phyloP scores from a whole-genome alignment of 2,329 filamentous ascomycete genomes.

The Verticillium nubilum region DNA sequence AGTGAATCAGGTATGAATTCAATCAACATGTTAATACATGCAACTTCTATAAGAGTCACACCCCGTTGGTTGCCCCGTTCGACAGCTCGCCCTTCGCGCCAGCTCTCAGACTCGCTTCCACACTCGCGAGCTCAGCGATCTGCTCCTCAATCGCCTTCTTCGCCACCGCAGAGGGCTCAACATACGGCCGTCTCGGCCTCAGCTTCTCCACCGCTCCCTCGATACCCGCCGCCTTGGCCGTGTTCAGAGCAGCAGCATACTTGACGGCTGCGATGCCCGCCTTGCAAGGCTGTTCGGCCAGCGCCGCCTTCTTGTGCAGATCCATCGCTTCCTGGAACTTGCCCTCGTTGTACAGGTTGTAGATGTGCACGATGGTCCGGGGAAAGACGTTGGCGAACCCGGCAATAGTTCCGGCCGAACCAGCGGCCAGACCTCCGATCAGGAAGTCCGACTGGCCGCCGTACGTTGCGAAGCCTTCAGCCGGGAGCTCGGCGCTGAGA shows the following conservation, averaged over 20 bases:
- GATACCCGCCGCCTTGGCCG: slow-evolving; percentile 54
- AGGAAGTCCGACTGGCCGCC: slow-evolving; percentile 72
- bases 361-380: slow-evolving; percentile 51
- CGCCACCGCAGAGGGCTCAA: slow-evolving; percentile 35
- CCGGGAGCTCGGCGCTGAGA: slow-evolving; percentile 43
- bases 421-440: slow-evolving; percentile 52
- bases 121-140: slow-evolving; percentile 37
- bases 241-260: slow-evolving; percentile 58
- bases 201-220: slow-evolving; percentile 52
- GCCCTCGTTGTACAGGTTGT: slow-evolving; percentile 54
- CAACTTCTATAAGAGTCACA: neutral
- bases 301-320: slow-evolving; percentile 55
- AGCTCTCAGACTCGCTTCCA: slow-evolving; percentile 24
- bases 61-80: neutral
- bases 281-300: slow-evolving; percentile 63
- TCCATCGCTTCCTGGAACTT: slow-evolving; percentile 51
- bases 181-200: slow-evolving; percentile 57
- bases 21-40: neutral
- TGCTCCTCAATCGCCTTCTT: slow-evolving; percentile 34
- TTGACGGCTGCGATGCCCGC: slow-evolving; percentile 63
- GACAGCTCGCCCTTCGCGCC: neutral
- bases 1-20: too few species aligned
- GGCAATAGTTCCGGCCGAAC: slow-evolving; percentile 55
- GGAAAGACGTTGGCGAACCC: slow-evolving; percentile 60
- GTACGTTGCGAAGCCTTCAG: slow-evolving; percentile 59